Evolutionary conservation across 2,329 filamentous ascomycete genomes (phyloP).

Genomic region (Scolecobasidium constrictum): DNA sequence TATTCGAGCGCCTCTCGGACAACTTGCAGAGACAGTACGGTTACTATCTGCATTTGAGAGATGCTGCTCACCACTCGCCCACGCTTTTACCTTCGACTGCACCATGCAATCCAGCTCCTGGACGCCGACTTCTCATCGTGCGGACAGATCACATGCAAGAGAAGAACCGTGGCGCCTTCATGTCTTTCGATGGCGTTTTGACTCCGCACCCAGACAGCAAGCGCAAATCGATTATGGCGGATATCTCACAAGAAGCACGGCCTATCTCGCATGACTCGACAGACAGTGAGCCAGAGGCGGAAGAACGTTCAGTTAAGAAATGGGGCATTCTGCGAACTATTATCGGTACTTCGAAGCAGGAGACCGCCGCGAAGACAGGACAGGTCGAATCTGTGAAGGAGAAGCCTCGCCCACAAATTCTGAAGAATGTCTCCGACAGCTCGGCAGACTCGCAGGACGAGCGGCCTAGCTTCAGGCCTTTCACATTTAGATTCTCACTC

Average conservation of each 20-base stretch:
- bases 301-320: slow-evolving; percentile 35
- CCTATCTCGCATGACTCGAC: slow-evolving; percentile 3
- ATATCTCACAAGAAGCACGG: slow-evolving; percentile 7
- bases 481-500: slow-evolving; percentile 64
- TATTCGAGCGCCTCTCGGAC: slow-evolving; percentile 56
- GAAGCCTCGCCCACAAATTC: background rate
- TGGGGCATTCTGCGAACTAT: slow-evolving; percentile 56
- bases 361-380: slow-evolving; percentile 19
- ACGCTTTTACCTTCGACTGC: slow-evolving; percentile 58
- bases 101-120: slow-evolving; percentile 75
- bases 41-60: slow-evolving; percentile 66
- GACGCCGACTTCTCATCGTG: slow-evolving; percentile 79
- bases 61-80: slow-evolving; percentile 49
- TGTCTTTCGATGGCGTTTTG: slow-evolving; percentile 53
- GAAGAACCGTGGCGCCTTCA: slow-evolving; percentile 36
- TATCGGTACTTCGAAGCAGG: slow-evolving; percentile 36
- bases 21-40: slow-evolving; percentile 65
- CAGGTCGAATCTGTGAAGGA: background rate
- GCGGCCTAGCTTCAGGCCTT: slow-evolving; percentile 41
- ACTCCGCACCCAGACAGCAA: slow-evolving; percentile 17
- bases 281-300: slow-evolving; percentile 4
- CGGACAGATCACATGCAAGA: slow-evolving; percentile 59
- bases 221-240: background rate
- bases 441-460: slow-evolving; percentile 1
- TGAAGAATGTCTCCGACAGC: background rate